Evolutionary conservation across 2,329 filamentous ascomycete genomes (phyloP).

Genomic region (Hypoxylon sp.): DNA sequence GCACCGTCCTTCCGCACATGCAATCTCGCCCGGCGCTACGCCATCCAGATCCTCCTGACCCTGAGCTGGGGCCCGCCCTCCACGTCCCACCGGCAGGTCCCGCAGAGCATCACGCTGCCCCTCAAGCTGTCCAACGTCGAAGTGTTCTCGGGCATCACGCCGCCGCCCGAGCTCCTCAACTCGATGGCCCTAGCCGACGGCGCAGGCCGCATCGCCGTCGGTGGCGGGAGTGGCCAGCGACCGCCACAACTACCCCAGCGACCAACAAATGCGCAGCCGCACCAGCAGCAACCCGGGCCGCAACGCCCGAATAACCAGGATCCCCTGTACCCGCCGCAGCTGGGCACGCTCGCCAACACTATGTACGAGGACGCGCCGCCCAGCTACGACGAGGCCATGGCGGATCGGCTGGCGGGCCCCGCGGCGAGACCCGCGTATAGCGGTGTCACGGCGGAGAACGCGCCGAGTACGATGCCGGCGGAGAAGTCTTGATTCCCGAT

Average conservation of each 20-base stretch:
- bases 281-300: conserved; percentile 24
- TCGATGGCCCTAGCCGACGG: conserved; percentile 43
- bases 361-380: conserved; percentile 84
- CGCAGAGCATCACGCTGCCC: conserved; percentile 84
- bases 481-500: conserved; percentile 46
- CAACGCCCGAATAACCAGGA: conserved; percentile 54
- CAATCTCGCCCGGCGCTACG: conserved; percentile 86
- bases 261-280: neutral
- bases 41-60: conserved; percentile 85
- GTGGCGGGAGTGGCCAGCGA: conserved; percentile 46
- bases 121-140: conserved; percentile 81
- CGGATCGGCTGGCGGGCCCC: conserved; percentile 78
- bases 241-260: conserved; percentile 57
- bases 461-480: conserved; percentile 62
- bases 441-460: conserved; percentile 73
- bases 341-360: conserved; percentile 62
- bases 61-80: conserved; percentile 74
- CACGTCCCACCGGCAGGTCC: conserved; percentile 24
- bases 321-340: conserved; percentile 71
- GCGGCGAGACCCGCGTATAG: conserved; percentile 76
- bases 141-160: conserved; percentile 89
- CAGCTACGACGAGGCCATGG: conserved; percentile 94
- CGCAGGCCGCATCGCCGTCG: conserved; percentile 21
- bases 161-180: conserved; percentile 81
- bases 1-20: conserved; percentile 90